phyloP scores from a whole-genome alignment of 2,329 filamentous ascomycete genomes.

The Hypoxylon sp. region DNA sequence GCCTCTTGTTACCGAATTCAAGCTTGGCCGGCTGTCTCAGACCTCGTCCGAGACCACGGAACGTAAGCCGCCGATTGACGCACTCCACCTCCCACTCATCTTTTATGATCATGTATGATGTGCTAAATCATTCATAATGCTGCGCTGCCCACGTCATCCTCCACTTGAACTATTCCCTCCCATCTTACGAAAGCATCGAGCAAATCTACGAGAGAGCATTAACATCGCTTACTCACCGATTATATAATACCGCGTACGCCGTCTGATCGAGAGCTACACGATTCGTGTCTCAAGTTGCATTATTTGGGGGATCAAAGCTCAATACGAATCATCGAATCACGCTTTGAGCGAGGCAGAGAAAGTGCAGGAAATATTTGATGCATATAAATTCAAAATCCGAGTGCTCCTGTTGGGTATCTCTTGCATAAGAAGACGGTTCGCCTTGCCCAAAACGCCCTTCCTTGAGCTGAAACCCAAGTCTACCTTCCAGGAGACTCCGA shows the following conservation, averaged over 20 bases:
- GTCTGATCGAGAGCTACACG: not conserved
- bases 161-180: not conserved
- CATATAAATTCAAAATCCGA: conserved; percentile 21
- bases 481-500: conserved; percentile 8
- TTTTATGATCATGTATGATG: not conserved
- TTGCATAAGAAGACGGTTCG: conserved; percentile 19
- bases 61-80: conserved; percentile 3
- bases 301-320: not conserved
- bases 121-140: not conserved
- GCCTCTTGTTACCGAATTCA: conserved; percentile 1
- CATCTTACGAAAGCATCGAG: conserved; percentile 27
- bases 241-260: not conserved
- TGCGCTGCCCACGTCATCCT: conserved; percentile 14
- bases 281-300: not conserved
- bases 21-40: conserved; percentile 3
- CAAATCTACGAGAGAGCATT: conserved; percentile 3
- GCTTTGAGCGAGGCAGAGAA: not conserved
- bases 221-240: not conserved
- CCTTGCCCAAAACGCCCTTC: conserved; percentile 17
- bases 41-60: not conserved
- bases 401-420: conserved; percentile 38
- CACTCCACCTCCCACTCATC: not conserved
- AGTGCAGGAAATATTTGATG: not conserved
- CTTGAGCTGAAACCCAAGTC: conserved; percentile 3
- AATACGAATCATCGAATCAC: not conserved